Conservation (phyloP, 345 rosid species). For the Syzygium aqueum region DNA sequence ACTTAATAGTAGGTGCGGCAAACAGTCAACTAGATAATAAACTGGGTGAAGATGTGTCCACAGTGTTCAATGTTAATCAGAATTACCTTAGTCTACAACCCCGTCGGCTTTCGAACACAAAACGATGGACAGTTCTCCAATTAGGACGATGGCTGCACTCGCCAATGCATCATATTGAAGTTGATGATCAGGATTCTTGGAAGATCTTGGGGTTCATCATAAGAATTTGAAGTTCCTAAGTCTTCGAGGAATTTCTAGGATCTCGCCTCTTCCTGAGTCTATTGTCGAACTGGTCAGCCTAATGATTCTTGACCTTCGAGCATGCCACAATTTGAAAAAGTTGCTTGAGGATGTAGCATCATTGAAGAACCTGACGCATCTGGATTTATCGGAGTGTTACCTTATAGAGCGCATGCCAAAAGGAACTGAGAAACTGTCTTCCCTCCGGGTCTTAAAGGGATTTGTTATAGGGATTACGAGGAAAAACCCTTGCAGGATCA, state of each 20-base stretch:
- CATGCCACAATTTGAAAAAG: constrained; percentile 24
- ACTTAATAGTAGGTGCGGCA: neutral
- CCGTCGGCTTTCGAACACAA: constrained; percentile 9
- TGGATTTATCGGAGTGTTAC: constrained; percentile 30
- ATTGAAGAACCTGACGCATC: constrained; percentile 8
- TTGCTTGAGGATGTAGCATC: constrained; percentile 15
- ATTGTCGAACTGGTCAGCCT: constrained; percentile 1
- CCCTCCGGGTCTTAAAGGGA: constrained; percentile 26
- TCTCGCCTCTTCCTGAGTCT: constrained; percentile 8
- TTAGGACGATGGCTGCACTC: constrained; percentile 26
- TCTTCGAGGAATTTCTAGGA: constrained; percentile 30
- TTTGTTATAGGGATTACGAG: constrained; percentile 7
- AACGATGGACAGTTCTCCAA: constrained; percentile 11
- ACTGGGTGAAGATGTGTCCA: neutral
- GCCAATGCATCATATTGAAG: constrained; percentile 16
- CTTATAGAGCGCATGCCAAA: constrained; percentile 23
- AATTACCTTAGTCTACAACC: constrained; percentile 1
- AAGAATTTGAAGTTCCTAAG: constrained; percentile 18
- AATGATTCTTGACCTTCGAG: constrained; percentile 22
- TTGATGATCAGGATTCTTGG: constrained; percentile 10
- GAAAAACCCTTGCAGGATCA: neutral
- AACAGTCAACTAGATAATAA: accelerated
- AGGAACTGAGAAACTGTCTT: constrained; percentile 1
- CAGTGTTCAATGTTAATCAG: constrained; percentile 15
- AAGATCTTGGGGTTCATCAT: neutral